Base-by-base conservation (phyloP, 306 rosid species). In the Echinosophora koreensis region DNA sequence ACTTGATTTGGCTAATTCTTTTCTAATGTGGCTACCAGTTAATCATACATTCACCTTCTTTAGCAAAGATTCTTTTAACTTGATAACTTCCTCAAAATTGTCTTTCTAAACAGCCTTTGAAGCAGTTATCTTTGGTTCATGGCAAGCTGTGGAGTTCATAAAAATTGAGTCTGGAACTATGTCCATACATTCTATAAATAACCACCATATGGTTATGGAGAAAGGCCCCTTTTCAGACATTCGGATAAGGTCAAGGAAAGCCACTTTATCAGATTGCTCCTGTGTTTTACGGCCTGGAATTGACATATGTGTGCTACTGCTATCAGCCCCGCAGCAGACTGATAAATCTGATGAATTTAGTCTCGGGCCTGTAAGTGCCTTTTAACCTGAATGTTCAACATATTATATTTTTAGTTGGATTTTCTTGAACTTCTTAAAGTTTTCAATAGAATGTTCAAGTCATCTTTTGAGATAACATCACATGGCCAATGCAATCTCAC, bases 201-300 rank as follows among this genome's bases (percentile, higher is more conserved):
- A 80, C 34, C 86, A 69, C 41, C 79, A 56, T 51, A 52, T 80
- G 79, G 69, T 77, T 76, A 73, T 79, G 83, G 92, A 86, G 69
- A 94, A 81, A 82, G 88, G 93, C 52, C 92, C 97, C 2, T 69
- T 52, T 56, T 52, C 89, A 32, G 91, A 88, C 69, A 75, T 94
- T 44, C 82, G 98, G 8, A 32, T 90, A 56, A 86, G 84, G 82
- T 94, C 98, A 6, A 92, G 97, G 83, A 80, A 75, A 76, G 91
- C 98, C 50, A 87, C 87, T 37, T 60, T 70, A 14, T 81, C 91
- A 32, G 98, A 94, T 78, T 94, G 98, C 77, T 86, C 89, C 44
- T 81, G 90, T 77, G 65, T 89, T 82, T 44, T 92, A 71, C 87
- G 98, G 66, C 91, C 92, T 15, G 97, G 98, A 38, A 78, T 92